Evolutionary conservation across 441 rosid genomes (phyloP).

Genomic region (Populus trichocarpa): DNA sequence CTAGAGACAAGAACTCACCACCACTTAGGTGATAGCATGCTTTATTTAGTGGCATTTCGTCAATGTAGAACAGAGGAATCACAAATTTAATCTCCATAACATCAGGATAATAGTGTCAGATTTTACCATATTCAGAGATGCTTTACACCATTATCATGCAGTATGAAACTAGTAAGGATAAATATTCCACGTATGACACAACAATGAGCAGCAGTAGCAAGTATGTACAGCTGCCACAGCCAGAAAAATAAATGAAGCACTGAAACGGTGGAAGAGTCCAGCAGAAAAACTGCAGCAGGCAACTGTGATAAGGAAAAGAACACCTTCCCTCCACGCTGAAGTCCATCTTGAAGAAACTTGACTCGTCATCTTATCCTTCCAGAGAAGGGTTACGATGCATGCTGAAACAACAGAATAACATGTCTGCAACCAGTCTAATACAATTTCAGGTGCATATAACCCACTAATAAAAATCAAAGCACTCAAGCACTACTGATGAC

Average conservation of each 20-base stretch:
- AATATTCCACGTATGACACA: conserved; percentile 49
- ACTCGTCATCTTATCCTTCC: conserved; percentile 58
- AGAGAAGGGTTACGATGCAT: conserved; percentile 74
- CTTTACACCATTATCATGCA: conserved; percentile 47
- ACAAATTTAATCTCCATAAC: too few relatives aligned
- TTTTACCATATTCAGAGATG: neutral
- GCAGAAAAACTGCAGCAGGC: conserved; percentile 75
- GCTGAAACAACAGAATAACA: conserved; percentile 98
- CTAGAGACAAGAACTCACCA: too few relatives aligned
- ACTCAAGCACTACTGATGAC: neutral
- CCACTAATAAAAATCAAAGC: conserved; percentile 6
- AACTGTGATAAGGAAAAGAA: conserved; percentile 59
- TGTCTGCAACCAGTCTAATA: conserved; percentile 55
- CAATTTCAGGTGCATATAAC: conserved; percentile 14
- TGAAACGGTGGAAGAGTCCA: conserved; percentile 61
- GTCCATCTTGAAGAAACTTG: conserved; percentile 46
- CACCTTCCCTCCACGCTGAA: conserved; percentile 72
- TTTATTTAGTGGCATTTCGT: too few relatives aligned
- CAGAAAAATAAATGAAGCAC: conserved; percentile 48
- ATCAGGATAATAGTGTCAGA: too few relatives aligned
- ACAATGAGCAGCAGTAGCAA: conserved; percentile 21
- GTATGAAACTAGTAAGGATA: conserved; percentile 49
- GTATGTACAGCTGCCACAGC: neutral
- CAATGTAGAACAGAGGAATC: too few relatives aligned
- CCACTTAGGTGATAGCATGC: too few relatives aligned